A percentile compares a stretch with the other conserved stretches of the same genome.
phyloP scores from a whole-genome alignment of 2,329 filamentous ascomycete genomes.

The Talaromyces sp. region DNA sequence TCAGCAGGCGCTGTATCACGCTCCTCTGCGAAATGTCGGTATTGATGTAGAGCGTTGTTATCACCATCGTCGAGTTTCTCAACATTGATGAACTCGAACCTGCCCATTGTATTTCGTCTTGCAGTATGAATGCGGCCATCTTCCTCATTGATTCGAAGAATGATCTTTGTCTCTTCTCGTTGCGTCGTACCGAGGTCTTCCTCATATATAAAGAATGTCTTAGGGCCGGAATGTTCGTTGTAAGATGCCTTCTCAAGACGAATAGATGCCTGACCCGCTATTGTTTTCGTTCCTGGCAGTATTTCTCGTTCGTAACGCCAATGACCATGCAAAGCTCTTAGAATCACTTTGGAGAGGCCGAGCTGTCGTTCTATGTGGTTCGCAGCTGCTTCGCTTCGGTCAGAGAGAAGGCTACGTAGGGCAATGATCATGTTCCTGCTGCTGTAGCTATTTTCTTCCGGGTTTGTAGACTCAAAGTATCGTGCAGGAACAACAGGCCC shows the following conservation, averaged over 20 bases:
- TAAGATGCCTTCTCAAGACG: background rate
- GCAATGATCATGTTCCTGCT: background rate
- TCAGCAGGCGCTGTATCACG: background rate
- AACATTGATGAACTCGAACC: background rate
- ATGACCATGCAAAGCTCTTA: slow-evolving; percentile 14
- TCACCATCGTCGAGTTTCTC: background rate
- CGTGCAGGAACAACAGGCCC: slow-evolving; percentile 13
- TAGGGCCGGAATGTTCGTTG: background rate
- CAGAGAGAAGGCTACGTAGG: background rate
- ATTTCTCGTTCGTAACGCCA: slow-evolving; percentile 15
- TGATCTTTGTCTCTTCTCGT: background rate
- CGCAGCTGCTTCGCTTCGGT: background rate
- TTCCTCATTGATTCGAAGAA: background rate
- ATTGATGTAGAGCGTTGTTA: slow-evolving; percentile 1
- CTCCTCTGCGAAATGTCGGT: slow-evolving; percentile 9
- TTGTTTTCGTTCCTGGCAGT: background rate
- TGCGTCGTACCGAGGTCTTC: background rate
- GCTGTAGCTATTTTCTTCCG: background rate
- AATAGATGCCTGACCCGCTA: background rate
- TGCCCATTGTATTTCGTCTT: background rate
- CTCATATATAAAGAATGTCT: slow-evolving; percentile 1
- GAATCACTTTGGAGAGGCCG: slow-evolving; percentile 10
- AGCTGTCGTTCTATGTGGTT: background rate
- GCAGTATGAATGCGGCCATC: background rate
- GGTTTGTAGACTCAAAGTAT: slow-evolving; percentile 8